Conservation (phyloP, 179 eudicot genomes). For the Actinidia polygama region DNA sequence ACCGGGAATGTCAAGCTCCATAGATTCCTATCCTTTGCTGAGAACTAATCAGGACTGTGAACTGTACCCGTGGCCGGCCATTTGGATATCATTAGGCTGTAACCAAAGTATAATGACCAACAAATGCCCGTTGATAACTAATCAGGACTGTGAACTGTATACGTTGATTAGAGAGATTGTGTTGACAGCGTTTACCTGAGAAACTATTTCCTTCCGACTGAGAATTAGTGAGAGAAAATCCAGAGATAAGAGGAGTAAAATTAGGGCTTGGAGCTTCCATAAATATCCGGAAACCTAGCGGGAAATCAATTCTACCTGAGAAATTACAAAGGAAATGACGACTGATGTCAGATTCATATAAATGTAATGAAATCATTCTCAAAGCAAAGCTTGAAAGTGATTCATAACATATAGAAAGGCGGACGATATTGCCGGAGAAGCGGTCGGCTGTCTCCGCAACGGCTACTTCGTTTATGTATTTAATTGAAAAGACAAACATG, state of each 20-base stretch:
- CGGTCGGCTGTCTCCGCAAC: background rate
- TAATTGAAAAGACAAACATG: background rate
- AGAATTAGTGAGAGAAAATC: background rate
- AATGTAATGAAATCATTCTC: background rate
- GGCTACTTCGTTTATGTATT: background rate
- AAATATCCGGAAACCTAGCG: no score
- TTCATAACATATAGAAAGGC: background rate
- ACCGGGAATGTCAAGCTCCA: conserved; percentile 65
- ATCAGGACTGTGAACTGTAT: conserved; percentile 23
- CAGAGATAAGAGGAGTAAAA: background rate
- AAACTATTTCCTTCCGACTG: background rate
- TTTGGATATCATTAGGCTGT: conserved; percentile 21
- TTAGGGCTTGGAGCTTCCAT: conserved; percentile 9
- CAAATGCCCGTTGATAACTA: conserved; percentile 22
- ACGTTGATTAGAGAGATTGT: conserved; percentile 21
- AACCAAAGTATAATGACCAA: background rate
- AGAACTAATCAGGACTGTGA: conserved; percentile 29
- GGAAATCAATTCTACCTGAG: background rate
- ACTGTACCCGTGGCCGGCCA: conserved; percentile 22
- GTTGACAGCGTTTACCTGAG: background rate
- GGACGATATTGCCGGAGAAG: background rate
- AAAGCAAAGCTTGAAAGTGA: background rate
- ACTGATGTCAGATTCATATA: background rate
- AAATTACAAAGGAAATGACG: background rate
- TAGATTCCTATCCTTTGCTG: conserved; percentile 37